Conservation (phyloP, 495 filamentous ascomycete species). For the Penicillium salamii region DNA sequence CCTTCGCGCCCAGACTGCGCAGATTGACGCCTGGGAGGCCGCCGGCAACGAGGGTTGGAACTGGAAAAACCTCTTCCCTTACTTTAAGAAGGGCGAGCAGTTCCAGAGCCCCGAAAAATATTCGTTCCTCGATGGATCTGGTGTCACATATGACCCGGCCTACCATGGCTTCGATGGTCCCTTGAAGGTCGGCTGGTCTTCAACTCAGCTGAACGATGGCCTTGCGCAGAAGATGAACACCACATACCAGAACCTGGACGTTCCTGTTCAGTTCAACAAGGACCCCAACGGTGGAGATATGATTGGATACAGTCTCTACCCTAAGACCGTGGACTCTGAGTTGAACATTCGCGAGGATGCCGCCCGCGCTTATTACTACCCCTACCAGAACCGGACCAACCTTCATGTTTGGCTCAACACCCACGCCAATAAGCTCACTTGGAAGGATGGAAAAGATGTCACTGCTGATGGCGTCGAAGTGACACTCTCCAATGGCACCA, state of each 20-base stretch:
- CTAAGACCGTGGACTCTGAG: conserved; percentile 18
- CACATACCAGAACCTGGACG: conserved; percentile 18
- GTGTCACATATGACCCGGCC: conserved; percentile 20
- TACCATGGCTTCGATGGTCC: conserved; percentile 22
- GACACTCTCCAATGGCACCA: conserved; percentile 18
- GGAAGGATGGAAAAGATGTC: conserved; percentile 9
- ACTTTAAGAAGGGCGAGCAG: conserved; percentile 25
- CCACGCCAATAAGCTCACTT: conserved; percentile 22
- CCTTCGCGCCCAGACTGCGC: conserved; percentile 20
- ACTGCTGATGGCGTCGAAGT: conserved; percentile 20
- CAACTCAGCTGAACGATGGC: conserved; percentile 18
- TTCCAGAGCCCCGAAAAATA: conserved; percentile 17
- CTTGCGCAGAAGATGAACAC: conserved; percentile 19
- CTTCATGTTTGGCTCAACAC: conserved; percentile 23
- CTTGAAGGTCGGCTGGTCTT: conserved; percentile 25
- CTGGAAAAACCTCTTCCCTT: conserved; percentile 30
- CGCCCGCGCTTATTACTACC: conserved; percentile 23
- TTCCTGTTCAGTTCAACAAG: conserved; percentile 18
- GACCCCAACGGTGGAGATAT: conserved; percentile 24
- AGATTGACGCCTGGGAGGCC: conserved; percentile 27
- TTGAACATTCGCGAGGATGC: conserved; percentile 27
- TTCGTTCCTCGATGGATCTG: conserved; percentile 17
- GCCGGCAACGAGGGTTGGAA: conserved; percentile 32
- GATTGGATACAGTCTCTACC: conserved; percentile 20
- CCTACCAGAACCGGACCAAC: conserved; percentile 20